These are phyloP conservation scores for Apiospora hydei DNA, from an alignment of 2,329 filamentous ascomycete genomes.

Conservation along the genomic window DNA sequence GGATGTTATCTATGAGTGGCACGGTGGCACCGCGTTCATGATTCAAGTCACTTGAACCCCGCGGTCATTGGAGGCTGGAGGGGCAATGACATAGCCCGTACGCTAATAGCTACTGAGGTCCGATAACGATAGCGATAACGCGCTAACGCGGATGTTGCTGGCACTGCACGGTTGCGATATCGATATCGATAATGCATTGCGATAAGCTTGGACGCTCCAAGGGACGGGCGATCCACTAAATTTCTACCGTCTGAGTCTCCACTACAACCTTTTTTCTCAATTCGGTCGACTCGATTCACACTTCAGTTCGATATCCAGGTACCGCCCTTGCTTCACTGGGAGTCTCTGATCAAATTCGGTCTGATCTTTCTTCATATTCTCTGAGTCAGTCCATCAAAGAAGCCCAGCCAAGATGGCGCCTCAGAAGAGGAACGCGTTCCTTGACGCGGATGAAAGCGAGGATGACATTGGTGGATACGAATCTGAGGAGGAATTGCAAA, in stretches of 20 bases:
- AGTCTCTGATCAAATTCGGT: not conserved
- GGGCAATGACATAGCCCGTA: conserved; percentile 14
- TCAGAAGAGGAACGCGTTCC: conserved; percentile 76
- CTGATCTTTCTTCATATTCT: not conserved
- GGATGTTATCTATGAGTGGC: conserved; percentile 20
- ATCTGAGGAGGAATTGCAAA: conserved; percentile 72
- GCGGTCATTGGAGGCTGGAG: conserved; percentile 18
- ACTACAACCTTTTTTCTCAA: conserved; percentile 21
- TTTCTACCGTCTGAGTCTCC: conserved; percentile 2
- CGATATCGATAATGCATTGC: conserved; percentile 13
- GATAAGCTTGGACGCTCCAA: conserved; percentile 20
- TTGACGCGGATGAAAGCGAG: conserved; percentile 67
- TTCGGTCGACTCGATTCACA: not conserved
- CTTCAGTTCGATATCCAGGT: not conserved
- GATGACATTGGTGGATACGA: conserved; percentile 67
- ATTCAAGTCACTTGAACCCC: not conserved
- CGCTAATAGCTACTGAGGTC: not conserved
- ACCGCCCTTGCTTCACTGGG: not conserved
- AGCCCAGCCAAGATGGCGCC: conserved; percentile 61
- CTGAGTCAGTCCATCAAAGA: not conserved
- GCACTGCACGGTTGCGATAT: not conserved
- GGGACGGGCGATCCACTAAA: conserved; percentile 12
- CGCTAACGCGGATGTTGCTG: not conserved
- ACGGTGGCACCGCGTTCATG: conserved; percentile 2
- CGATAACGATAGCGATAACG: not conserved